phyloP scores from a whole-genome alignment of 345 rosid genomes.

The Stellera chamaejasme region DNA sequence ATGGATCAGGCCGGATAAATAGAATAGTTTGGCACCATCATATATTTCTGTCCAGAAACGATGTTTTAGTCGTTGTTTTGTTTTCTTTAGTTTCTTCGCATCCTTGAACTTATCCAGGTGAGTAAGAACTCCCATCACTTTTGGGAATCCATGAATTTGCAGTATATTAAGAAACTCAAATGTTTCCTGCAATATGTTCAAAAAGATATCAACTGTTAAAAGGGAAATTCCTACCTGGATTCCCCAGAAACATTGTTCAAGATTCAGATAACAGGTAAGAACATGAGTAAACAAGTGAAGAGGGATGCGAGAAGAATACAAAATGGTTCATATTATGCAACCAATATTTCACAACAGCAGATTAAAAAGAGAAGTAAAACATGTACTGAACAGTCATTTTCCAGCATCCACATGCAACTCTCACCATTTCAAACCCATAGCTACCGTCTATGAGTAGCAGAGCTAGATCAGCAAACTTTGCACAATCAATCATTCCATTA shows the following conservation, averaged over 20 bases:
- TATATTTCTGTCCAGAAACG: slow-evolving; percentile 96
- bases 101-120: slow-evolving; percentile 94
- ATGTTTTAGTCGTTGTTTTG: slow-evolving; percentile 84
- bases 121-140: slow-evolving; percentile 93
- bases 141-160: slow-evolving; percentile 94
- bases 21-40: slow-evolving; percentile 84
- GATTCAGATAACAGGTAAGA: neutral
- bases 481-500: slow-evolving; percentile 94
- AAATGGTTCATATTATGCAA: neutral
- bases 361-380: neutral
- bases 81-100: slow-evolving; percentile 80
- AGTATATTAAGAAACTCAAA: slow-evolving; percentile 93
- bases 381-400: neutral
- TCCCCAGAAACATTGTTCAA: neutral
- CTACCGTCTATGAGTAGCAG: slow-evolving; percentile 87
- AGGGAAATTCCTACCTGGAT: neutral
- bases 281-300: too few species aligned
- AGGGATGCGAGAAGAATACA: neutral
- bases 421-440: slow-evolving; percentile 97
- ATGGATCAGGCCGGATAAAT: slow-evolving; percentile 80
- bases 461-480: slow-evolving; percentile 88
- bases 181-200: slow-evolving; percentile 54
- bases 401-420: slow-evolving; percentile 9
- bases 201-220: neutral
- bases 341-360: neutral